Evolutionary conservation across 345 rosid genomes (phyloP), one percentile per base, ranked within the genome.

Genomic region (Eucalyptus erythrocorys): DNA sequence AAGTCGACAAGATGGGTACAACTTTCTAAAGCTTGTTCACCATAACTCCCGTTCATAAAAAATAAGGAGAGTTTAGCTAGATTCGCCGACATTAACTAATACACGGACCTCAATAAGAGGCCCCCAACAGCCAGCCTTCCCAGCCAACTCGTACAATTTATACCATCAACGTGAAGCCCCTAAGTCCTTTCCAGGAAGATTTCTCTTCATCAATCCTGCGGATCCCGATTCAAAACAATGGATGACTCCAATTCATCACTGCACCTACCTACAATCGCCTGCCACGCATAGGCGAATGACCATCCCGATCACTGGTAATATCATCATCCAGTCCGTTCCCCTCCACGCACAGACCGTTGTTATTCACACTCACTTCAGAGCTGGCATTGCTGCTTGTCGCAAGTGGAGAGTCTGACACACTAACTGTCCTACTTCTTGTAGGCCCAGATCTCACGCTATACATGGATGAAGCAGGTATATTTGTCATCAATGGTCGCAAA

Each of bases 321-420:
- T 95, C 96, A 34, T 96, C 96, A 91, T 94, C 98, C 40, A 92
- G 87, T 90, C 94, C 98, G 30, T 88, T 93, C 84, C 90, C 94
- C 59, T 97, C 96, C 89, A 93, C 88, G 88, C 94, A 95, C 68
- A 93, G 89, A 43, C 97, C 96, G 86, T 95, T 96, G 88, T 94
- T 95, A 90, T 93, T 95, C 88, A 95, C 95, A 90, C 99, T 98
- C 87, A 97, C 89, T 93, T 98, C 99, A 7, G 99, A 98, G 91
- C 99, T 97, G 59, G 97, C 99, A 89, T 96, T 97, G 90, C 99
- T 98, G 94, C 99, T 98, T 32, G 99, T 97, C 64, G 98, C 99
- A n/a, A 95, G 91, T 57, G 99, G 99, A 34, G 99, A 98, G 90
- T 95, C 99, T 26, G 96, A 92, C n/a, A 94, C 95, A 87, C 97